phyloP scores from a whole-genome alignment of 1,139 yeast species.

The Zygoascus hellenicus region DNA sequence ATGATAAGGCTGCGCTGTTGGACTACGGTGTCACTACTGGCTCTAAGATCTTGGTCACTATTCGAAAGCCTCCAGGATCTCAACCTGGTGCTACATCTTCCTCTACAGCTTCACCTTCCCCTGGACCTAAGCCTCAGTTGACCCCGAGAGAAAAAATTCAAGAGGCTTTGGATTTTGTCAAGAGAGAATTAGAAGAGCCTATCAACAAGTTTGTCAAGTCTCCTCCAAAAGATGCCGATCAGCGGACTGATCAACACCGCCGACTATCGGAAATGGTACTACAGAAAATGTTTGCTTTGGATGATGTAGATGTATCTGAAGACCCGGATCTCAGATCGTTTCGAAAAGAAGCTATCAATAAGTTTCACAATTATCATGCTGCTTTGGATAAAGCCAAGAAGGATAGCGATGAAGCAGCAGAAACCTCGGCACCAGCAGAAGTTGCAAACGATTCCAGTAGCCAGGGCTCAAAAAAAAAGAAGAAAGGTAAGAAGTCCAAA shows the following conservation, averaged over 20 bases:
- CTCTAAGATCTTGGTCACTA: slow-evolving; percentile 29
- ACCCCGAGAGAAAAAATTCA: slow-evolving; percentile 31
- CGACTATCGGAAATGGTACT: slow-evolving; percentile 35
- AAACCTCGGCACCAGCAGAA: too few relatives aligned
- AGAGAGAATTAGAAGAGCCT: slow-evolving; percentile 30
- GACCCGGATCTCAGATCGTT: slow-evolving; percentile 33
- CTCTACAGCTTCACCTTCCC: slow-evolving; percentile 12
- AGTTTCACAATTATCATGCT: slow-evolving; percentile 33
- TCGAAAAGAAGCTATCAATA: slow-evolving; percentile 37
- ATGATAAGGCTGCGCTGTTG: slow-evolving; percentile 28
- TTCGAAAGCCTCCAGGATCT: slow-evolving; percentile 8
- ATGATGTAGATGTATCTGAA: slow-evolving; percentile 36
- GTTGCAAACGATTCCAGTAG: background rate
- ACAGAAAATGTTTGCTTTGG: slow-evolving; percentile 37
- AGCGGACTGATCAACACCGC: slow-evolving; percentile 33
- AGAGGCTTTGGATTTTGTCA: slow-evolving; percentile 25
- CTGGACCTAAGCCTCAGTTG: slow-evolving; percentile 20
- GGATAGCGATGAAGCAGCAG: slow-evolving; percentile 4
- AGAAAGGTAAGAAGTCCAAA: background rate
- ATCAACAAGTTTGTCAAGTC: slow-evolving; percentile 27
- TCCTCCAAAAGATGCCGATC: slow-evolving; percentile 27
- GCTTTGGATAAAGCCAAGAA: slow-evolving; percentile 25
- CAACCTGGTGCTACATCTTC: background rate
- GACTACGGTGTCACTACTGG: slow-evolving; percentile 31
- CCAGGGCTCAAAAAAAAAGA: background rate